Percentiles rank a stretch among this genome's conserved stretches.
These are phyloP conservation scores for Escovopsis sp. DNA, from an alignment of 2,329 filamentous ascomycete genomes.

Conservation along the genomic window DNA sequence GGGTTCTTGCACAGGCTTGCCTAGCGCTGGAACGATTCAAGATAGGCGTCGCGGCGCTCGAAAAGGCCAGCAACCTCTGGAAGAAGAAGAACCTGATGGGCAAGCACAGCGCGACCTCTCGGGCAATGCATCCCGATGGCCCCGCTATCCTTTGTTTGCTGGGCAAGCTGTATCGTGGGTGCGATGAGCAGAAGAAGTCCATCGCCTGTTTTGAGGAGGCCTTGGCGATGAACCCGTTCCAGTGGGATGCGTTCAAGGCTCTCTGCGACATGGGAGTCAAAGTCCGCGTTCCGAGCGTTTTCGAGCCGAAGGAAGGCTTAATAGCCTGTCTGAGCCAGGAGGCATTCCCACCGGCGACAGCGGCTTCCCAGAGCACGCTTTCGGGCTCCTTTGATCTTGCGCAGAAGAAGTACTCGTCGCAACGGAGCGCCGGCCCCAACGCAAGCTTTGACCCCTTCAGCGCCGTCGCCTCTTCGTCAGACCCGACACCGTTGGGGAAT, in stretches of 20 bases:
- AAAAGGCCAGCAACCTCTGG: conserved; percentile 70
- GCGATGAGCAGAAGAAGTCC: conserved; percentile 71
- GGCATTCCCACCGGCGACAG: conserved; percentile 11
- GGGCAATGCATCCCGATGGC: conserved; percentile 66
- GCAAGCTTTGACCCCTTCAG: conserved; percentile 36
- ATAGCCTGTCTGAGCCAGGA: conserved; percentile 31
- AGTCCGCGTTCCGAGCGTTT: conserved; percentile 72
- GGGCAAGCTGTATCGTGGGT: conserved; percentile 72
- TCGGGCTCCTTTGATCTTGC: conserved; percentile 21
- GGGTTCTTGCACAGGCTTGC: conserved; percentile 82
- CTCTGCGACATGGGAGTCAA: conserved; percentile 78
- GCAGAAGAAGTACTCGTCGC: conserved; percentile 22
- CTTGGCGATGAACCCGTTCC: conserved; percentile 81
- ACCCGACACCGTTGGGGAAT: conserved; percentile 25
- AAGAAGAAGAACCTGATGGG: conserved; percentile 59
- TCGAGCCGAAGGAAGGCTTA: conserved; percentile 50
- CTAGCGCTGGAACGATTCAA: conserved; percentile 62
- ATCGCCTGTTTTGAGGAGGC: conserved; percentile 77
- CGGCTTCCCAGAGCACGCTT: conserved; percentile 21
- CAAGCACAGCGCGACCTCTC: conserved; percentile 62
- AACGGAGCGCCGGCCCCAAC: conserved; percentile 23
- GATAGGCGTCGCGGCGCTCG: conserved; percentile 70
- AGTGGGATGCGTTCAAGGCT: conserved; percentile 91
- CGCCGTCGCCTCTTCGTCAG: conserved; percentile 23
- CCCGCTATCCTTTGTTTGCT: conserved; percentile 70